phyloP scores from a whole-genome alignment of 257 asterid genomes.

The Jasminum sambac region DNA sequence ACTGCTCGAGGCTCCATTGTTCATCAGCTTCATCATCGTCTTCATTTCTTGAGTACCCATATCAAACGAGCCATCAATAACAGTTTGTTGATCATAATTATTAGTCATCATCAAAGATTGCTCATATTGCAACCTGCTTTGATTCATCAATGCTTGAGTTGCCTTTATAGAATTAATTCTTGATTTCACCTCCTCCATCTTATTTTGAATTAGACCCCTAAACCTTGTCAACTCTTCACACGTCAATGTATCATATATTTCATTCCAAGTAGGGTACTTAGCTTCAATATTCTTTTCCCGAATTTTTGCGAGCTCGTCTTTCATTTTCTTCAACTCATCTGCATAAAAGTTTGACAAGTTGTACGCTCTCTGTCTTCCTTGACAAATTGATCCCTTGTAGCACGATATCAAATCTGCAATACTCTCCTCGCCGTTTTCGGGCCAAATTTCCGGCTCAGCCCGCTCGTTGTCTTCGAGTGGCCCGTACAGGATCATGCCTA shows the following conservation, averaged over 20 bases:
- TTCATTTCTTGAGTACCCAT: background rate
- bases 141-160: background rate
- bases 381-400: background rate
- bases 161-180: conserved; percentile 6
- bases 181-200: background rate
- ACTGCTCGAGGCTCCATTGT: background rate
- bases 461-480: background rate
- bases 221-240: background rate
- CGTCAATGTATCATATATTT: background rate
- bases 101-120: background rate
- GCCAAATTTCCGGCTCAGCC: background rate
- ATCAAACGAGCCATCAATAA: background rate
- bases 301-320: conserved; percentile 11
- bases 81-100: background rate
- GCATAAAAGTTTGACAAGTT: conserved; percentile 12
- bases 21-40: background rate
- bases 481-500: conserved; percentile 5
- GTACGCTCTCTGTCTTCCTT: background rate
- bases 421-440: background rate
- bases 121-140: background rate
- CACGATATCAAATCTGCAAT: background rate
- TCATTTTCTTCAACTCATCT: conserved; percentile 4
- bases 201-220: background rate
- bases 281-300: conserved; percentile 7
- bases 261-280: conserved; percentile 16